Evolutionary conservation across 257 asterid genomes (phyloP), one percentile per base, ranked within the genome.

Genomic region (Phtheirospermum japonicum): DNA sequence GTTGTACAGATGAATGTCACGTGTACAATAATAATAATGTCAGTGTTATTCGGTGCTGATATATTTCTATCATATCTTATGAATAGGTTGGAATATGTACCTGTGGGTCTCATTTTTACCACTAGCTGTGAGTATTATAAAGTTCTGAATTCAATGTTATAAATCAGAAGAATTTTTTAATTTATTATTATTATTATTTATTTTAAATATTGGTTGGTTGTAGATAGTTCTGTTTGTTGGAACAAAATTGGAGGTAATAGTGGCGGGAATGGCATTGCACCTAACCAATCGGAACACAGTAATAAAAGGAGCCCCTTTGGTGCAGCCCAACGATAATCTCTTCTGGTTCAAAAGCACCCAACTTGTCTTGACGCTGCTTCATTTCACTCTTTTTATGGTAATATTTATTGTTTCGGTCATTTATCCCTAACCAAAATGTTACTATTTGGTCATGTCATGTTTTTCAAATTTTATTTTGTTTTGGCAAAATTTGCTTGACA

Each of bases 21-120:
- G n/a, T n/a, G n/a, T n/a, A n/a, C n/a, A n/a, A n/a, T n/a, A 23
- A 23, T 23, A 23, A 23, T 23, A 23, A 23, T 23, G 28, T 23
- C 3, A 23, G 28, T 23, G 28, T 3, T n/a, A n/a, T n/a, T n/a
- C n/a, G n/a, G 6, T 39, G 45, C 13, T 39, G 45, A 39, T 39
- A 39, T 4, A 7, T 13, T 23, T 23, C 34, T 31, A 18, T 46
- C 6, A 4, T n/a, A n/a, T n/a, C 50, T 52, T 61, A 9, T 68
- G 58, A 42, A 40, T 74, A 89, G 96, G 96, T 58, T 89, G 95
- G 95, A 82, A 89, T 59, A 71, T 67, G 26, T 86, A 72, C 67
- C 87, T 89, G 9, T 84, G 95, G 96, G 82, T 82, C 32, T 84
- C 96, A 71, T 77, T 88, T 74, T 46, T 86, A 13, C 95, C 95